Conservation (phyloP, 495 filamentous ascomycete species). For the Daldinia grandis region DNA sequence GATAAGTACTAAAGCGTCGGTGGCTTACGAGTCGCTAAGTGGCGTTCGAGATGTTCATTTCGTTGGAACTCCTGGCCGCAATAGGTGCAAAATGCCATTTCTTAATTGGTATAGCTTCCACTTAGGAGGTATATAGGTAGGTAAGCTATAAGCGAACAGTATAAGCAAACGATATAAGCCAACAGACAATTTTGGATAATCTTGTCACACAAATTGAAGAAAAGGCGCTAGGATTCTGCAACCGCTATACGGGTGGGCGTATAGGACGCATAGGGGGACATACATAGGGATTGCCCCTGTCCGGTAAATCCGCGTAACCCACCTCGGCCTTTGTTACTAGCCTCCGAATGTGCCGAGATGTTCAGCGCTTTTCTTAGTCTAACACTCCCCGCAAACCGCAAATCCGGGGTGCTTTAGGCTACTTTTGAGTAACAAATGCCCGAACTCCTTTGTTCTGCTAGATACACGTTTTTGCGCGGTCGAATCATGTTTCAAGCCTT, state of each 20-base stretch:
- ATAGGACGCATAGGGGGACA: neutral
- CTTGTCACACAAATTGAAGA: neutral
- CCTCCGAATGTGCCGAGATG: neutral
- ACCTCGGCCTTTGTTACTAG: neutral
- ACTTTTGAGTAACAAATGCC: neutral
- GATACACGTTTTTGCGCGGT: neutral
- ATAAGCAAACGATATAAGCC: neutral
- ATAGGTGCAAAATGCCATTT: conserved; percentile 24
- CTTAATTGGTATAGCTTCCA: neutral
- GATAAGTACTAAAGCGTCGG: too few species aligned
- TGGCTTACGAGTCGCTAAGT: conserved; percentile 21
- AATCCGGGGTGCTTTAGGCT: neutral
- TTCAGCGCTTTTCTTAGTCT: neutral
- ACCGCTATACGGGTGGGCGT: neutral
- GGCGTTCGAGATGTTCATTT: conserved; percentile 26
- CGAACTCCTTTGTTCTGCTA: neutral
- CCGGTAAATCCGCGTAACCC: conserved; percentile 2
- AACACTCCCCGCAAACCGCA: neutral
- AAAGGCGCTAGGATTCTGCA: neutral
- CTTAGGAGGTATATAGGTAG: too few species aligned
- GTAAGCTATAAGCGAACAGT: conserved; percentile 5
- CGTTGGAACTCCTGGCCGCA: conserved; percentile 18
- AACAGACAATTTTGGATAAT: neutral
- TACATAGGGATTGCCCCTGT: neutral
- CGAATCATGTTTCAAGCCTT: neutral